These are phyloP conservation scores for Globisporangium splendens DNA, from an alignment of 352 stramenopile genomes.

Conservation along the genomic window DNA sequence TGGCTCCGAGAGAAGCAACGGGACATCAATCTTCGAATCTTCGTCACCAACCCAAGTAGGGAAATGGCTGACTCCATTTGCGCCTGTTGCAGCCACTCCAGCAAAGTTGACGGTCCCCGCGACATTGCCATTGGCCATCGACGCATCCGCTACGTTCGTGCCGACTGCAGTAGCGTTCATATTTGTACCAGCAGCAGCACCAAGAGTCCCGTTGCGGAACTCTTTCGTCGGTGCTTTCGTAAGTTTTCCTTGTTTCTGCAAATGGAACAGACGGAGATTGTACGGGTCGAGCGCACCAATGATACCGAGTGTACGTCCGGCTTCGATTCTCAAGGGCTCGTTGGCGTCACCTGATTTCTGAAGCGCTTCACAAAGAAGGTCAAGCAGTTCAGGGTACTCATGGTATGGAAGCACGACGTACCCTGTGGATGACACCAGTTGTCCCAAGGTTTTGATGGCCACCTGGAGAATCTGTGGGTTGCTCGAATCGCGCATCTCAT, in stretches of 20 bases:
- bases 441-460: slow-evolving; percentile 80
- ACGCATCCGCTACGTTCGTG: slow-evolving; percentile 16
- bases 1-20: slow-evolving; percentile 44
- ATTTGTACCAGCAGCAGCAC: slow-evolving; percentile 24
- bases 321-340: slow-evolving; percentile 72
- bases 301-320: slow-evolving; percentile 73
- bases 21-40: slow-evolving; percentile 40
- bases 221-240: slow-evolving; percentile 70
- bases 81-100: slow-evolving; percentile 24
- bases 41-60: slow-evolving; percentile 30
- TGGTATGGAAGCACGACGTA: slow-evolving; percentile 85
- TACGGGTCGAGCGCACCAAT: slow-evolving; percentile 83
- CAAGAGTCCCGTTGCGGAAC: slow-evolving; percentile 45
- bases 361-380: slow-evolving; percentile 70
- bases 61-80: slow-evolving; percentile 14
- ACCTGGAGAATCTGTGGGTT: slow-evolving; percentile 85
- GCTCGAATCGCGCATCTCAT: slow-evolving; percentile 81
- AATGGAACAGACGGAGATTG: slow-evolving; percentile 78
- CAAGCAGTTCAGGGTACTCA: slow-evolving; percentile 80
- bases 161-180: slow-evolving; percentile 13
- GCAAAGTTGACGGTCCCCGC: slow-evolving; percentile 19
- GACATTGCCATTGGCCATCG: slow-evolving; percentile 18
- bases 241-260: slow-evolving; percentile 77
- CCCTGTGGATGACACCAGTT: slow-evolving; percentile 78
- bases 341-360: slow-evolving; percentile 82